phyloP scores from a whole-genome alignment of 2,329 filamentous ascomycete species.

The Fusarium musae region DNA sequence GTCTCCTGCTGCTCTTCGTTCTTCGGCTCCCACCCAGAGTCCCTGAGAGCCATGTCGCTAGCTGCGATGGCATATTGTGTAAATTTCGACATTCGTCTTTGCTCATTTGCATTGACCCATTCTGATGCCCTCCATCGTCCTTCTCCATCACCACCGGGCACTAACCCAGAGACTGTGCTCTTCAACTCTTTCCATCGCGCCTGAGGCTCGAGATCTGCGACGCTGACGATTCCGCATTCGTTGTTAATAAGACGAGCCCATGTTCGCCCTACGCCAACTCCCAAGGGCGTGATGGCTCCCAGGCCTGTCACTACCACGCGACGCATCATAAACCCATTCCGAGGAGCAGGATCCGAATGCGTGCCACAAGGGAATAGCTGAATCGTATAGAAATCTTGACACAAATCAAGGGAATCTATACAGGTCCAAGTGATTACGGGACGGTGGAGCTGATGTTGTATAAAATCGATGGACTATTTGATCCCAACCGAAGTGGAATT shows the following conservation, averaged over 20 bases:
- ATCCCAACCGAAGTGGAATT: not conserved
- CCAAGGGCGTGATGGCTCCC: constrained; percentile 84
- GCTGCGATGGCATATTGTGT: constrained; percentile 92
- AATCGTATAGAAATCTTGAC: not conserved
- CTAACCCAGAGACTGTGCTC: constrained; percentile 84
- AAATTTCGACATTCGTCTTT: constrained; percentile 88
- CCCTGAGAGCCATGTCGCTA: constrained; percentile 83
- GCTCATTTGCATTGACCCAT: constrained; percentile 65
- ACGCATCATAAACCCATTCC: constrained; percentile 65
- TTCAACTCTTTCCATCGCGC: constrained; percentile 76
- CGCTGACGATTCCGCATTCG: constrained; percentile 82
- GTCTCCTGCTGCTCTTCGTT: constrained; percentile 72
- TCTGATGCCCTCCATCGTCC: constrained; percentile 63
- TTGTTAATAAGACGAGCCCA: constrained; percentile 86
- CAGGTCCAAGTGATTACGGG: not conserved
- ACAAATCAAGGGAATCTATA: not conserved
- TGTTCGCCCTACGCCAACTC: constrained; percentile 78
- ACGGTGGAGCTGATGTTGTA: not conserved
- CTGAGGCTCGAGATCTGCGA: constrained; percentile 68
- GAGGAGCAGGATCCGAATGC: not conserved
- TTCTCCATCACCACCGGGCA: constrained; percentile 65
- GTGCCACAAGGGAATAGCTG: not conserved
- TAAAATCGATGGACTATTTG: constrained; percentile 5
- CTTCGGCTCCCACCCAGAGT: constrained; percentile 80
- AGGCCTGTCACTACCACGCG: constrained; percentile 87